phyloP scores from a whole-genome alignment of 306 rosid species.

The Quercus agrifolia region DNA sequence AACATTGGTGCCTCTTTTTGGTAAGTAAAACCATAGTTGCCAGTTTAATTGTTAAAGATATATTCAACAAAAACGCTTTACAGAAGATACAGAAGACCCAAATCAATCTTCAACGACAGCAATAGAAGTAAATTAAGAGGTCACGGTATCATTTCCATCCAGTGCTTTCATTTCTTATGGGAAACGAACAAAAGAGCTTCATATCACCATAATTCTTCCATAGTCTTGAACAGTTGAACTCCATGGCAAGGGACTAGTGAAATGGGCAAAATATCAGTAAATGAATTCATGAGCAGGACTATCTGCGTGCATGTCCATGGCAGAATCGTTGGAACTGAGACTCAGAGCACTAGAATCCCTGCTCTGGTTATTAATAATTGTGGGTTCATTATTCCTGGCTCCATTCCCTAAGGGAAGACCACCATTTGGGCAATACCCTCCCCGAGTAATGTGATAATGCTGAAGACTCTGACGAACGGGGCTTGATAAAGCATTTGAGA shows the following conservation, averaged over 20 bases:
- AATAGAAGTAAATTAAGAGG: slow-evolving; percentile 23
- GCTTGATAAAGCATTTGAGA: slow-evolving; percentile 81
- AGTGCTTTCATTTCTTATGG: slow-evolving; percentile 21
- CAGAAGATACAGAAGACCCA: slow-evolving; percentile 37
- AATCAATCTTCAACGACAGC: slow-evolving; percentile 23
- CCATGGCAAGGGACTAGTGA: slow-evolving; percentile 22
- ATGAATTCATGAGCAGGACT: slow-evolving; percentile 39
- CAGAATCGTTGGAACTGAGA: slow-evolving; percentile 62
- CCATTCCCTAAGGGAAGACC: slow-evolving; percentile 56
- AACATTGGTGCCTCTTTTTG: slow-evolving; percentile 20
- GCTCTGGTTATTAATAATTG: slow-evolving; percentile 44
- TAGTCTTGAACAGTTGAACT: slow-evolving; percentile 16
- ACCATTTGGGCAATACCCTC: slow-evolving; percentile 33
- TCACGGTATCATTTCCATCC: slow-evolving; percentile 25
- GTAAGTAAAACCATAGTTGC: slow-evolving; percentile 19
- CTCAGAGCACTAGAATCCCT: slow-evolving; percentile 47
- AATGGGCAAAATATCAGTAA: slow-evolving; percentile 19
- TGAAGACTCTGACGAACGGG: slow-evolving; percentile 81
- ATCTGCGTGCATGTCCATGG: slow-evolving; percentile 91
- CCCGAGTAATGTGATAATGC: slow-evolving; percentile 64
- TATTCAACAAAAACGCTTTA: slow-evolving; percentile 30
- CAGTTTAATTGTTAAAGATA: slow-evolving; percentile 23
- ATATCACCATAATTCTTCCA: slow-evolving; percentile 26
- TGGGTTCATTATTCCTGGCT: slow-evolving; percentile 43
- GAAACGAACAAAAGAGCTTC: slow-evolving; percentile 29